Evolutionary conservation across 2,329 filamentous ascomycete species (phyloP), one percentile per base, ranked within the genome.

Genomic region (Xylariomycetidae sp.): DNA sequence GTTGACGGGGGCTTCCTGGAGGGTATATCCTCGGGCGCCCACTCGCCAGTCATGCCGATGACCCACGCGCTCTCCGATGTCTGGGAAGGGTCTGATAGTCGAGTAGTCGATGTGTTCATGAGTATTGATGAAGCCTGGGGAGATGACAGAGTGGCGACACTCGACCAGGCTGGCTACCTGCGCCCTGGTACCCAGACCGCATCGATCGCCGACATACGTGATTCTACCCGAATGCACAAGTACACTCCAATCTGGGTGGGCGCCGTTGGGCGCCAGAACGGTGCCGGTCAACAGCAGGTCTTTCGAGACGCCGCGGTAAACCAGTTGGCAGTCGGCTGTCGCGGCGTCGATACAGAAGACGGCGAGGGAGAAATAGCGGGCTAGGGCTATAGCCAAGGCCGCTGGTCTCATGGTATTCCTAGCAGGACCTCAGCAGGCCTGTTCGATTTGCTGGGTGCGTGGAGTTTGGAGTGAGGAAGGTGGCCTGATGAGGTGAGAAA

Each of bases 261-360:
- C 50, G 6, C 47, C 47, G 9, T 50, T 40, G 2, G 43, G 27
- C 1, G 55, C 72, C 64, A 40, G 55, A 25, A 56, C 45, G 2
- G 60, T 71, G 23, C 67, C 68, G 6, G 61, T 58, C 1, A 72
- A 53, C 19, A 50, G n/a, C 3, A 50, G 29, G 6, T 40, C 40
- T 3, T 18, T 13, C 4, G 39, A 41, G 17, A 40, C 25, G 5
- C 46, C 47, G 14, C 37, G 39, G 12, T 14, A 35, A 32, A 35
- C 24, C 22, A 50, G n/a, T 12, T 10, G 20, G 31, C 45, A 48
- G 25, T 13, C 15, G 25, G 25, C 25, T 9, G 8, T 14, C 25
- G 25, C 25, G 7, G 13, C 20, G 20, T 8, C 20, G 8, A 12
- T 8, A 8, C 20, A 8, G 20, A 23, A 23, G 20, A 23, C 8